Percentiles rank a stretch among this genome's conserved stretches.
Evolutionary conservation across 495 filamentous ascomycete species (phyloP).

Genomic region (Aspergillus cavernicola): DNA sequence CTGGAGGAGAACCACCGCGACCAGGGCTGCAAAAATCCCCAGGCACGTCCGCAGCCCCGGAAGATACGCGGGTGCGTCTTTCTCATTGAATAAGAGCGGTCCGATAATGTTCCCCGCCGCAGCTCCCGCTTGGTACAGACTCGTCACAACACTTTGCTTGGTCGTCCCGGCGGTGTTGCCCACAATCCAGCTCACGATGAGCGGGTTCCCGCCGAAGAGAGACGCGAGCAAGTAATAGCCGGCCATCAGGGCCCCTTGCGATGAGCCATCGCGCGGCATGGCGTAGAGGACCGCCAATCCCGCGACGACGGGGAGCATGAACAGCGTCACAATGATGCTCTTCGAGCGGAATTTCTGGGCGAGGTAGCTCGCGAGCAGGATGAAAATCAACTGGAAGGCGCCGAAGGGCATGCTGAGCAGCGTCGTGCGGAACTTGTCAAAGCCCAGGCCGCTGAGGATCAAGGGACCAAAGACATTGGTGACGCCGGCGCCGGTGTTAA

Average conservation of each 20-base stretch:
- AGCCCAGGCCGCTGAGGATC: conserved; percentile 58
- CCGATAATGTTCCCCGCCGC: conserved; percentile 48
- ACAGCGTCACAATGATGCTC: conserved; percentile 39
- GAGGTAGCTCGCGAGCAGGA: conserved; percentile 40
- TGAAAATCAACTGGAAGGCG: conserved; percentile 41
- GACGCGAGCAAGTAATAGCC: conserved; percentile 63
- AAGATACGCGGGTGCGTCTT: conserved; percentile 46
- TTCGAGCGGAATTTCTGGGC: conserved; percentile 51
- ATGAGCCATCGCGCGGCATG: conserved; percentile 36
- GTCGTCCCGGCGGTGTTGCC: conserved; percentile 48
- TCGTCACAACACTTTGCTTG: conserved; percentile 54
- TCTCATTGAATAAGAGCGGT: conserved; percentile 41
- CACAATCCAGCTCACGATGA: conserved; percentile 50
- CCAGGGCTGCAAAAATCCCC: conserved; percentile 53
- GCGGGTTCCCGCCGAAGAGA: conserved; percentile 50
- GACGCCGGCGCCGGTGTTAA: conserved; percentile 60
- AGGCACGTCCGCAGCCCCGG: conserved; percentile 53
- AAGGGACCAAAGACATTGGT: conserved; percentile 58
- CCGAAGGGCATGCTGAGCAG: conserved; percentile 52
- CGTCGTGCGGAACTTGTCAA: conserved; percentile 50
- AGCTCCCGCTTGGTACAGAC: conserved; percentile 41
- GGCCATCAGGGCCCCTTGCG: conserved; percentile 44
- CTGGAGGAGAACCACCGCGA: conserved; percentile 47
- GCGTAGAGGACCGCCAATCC: conserved; percentile 55
- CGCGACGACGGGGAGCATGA: conserved; percentile 54